A percentile compares a stretch with the other conserved stretches of the same genome.
These are phyloP conservation scores for Oryza longistaminata DNA, from an alignment of 176 grass and related monocot genomes.

Conservation along the genomic window DNA sequence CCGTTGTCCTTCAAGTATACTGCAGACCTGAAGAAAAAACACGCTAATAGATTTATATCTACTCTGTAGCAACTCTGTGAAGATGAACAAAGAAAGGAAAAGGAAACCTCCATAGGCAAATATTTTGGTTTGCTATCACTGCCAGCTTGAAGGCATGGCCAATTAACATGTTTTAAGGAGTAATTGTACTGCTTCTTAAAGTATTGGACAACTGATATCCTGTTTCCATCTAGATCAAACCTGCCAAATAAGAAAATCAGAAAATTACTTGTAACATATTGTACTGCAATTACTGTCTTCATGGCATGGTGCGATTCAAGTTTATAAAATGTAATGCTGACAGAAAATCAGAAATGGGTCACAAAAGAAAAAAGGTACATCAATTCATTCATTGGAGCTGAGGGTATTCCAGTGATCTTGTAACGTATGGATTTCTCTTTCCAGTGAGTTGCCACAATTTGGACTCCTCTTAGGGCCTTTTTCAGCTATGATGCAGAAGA, in stretches of 20 bases:
- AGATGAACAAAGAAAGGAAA: constrained; percentile 8
- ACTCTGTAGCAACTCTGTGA: not conserved
- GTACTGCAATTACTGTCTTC: not conserved
- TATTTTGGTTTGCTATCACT: constrained; percentile 58
- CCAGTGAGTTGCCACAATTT: constrained; percentile 59
- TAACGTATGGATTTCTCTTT: constrained; percentile 47
- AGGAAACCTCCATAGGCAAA: constrained; percentile 73
- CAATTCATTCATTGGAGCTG: constrained; percentile 46
- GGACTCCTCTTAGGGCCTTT: constrained; percentile 66
- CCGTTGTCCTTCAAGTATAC: constrained; percentile 64
- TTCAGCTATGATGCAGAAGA: constrained; percentile 49
- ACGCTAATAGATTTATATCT: not conserved
- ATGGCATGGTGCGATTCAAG: not conserved
- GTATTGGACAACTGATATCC: constrained; percentile 61
- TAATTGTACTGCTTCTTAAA: constrained; percentile 55
- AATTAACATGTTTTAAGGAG: constrained; percentile 41
- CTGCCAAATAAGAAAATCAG: constrained; percentile 23
- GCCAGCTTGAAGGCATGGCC: constrained; percentile 80
- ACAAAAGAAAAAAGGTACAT: constrained; percentile 31
- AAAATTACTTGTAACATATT: too few relatives aligned
- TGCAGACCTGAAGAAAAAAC: constrained; percentile 57
- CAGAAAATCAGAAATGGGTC: not conserved
- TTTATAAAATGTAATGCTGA: not conserved
- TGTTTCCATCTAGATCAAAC: constrained; percentile 57
- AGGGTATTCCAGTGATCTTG: constrained; percentile 60